Evolutionary conservation across 2,329 filamentous ascomycete species (phyloP).

Genomic region (Drechslerella coelobrocha): DNA sequence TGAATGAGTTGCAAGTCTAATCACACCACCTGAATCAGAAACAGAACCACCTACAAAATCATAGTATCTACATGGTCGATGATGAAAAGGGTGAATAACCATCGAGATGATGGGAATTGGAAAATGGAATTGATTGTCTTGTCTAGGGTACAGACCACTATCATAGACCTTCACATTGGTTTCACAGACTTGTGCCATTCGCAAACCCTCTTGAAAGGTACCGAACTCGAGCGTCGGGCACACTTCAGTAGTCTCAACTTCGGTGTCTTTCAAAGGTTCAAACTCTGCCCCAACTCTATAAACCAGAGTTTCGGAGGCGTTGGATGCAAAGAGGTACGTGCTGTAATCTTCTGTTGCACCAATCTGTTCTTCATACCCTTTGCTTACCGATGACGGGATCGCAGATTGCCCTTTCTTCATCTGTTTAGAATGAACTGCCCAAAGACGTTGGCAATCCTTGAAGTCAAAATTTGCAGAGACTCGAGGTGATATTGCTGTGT

Average conservation of each 20-base stretch:
- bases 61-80: conserved; percentile 19
- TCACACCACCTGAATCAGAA: conserved; percentile 54
- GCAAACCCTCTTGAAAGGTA: conserved; percentile 77
- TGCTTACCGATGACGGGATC: conserved; percentile 51
- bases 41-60: conserved; percentile 53
- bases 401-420: conserved; percentile 58
- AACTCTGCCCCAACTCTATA: conserved; percentile 73
- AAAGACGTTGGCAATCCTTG: conserved; percentile 75
- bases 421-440: conserved; percentile 77
- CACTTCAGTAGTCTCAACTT: conserved; percentile 84
- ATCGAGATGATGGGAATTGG: conserved; percentile 18
- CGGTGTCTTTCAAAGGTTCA: conserved; percentile 77
- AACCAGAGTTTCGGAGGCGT: conserved; percentile 59
- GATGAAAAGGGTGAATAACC: conserved; percentile 31
- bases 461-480: conserved; percentile 74
- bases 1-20: conserved; percentile 84
- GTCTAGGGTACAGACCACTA: conserved; percentile 68
- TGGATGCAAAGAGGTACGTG: conserved; percentile 82
- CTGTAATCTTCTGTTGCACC: conserved; percentile 69
- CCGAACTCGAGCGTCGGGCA: conserved; percentile 77
- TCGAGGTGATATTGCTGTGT: conserved; percentile 76
- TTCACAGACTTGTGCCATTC: conserved; percentile 85
- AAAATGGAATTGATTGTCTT: conserved; percentile 50
- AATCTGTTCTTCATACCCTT: conserved; percentile 51
- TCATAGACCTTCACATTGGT: conserved; percentile 91